Conservation (phyloP, 139 green algal species). For the Coelastrella sp. region DNA sequence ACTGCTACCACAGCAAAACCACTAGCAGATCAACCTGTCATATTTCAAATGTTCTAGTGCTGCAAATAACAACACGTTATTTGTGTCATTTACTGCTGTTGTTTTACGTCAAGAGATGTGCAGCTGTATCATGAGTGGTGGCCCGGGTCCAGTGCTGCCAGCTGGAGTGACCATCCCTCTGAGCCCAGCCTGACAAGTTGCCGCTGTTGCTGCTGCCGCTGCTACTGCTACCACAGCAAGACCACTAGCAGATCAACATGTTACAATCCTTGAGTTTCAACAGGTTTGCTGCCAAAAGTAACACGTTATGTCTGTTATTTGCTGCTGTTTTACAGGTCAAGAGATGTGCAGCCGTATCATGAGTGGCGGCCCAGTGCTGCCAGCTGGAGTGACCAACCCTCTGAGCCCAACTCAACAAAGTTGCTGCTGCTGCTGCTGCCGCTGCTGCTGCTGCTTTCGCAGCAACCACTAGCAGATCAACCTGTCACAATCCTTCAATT, state of each 20-base stretch:
- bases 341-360: not conserved
- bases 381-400: not conserved
- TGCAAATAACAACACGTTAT: not conserved
- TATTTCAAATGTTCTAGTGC: not conserved
- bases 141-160: not conserved
- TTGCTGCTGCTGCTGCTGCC: not conserved
- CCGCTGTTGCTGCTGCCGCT: too few relatives aligned
- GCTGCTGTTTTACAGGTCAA: not conserved
- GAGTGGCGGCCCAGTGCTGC: not conserved
- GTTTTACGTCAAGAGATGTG: not conserved
- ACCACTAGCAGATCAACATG: too few relatives aligned
- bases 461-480: not conserved
- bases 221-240: too few relatives aligned
- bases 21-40: not conserved
- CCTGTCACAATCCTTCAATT: too few relatives aligned
- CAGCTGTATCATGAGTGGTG: not conserved
- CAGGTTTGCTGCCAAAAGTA: not conserved
- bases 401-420: not conserved
- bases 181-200: not conserved
- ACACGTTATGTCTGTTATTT: not conserved
- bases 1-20: not conserved
- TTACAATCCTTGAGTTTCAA: not conserved
- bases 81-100: not conserved
- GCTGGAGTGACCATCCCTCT: not conserved
- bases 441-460: not conserved